A percentile compares a stretch with the other conserved stretches of the same genome.
phyloP scores from a whole-genome alignment of 129 eudicot genomes.

The carrot (Daucus carota) region DNA sequence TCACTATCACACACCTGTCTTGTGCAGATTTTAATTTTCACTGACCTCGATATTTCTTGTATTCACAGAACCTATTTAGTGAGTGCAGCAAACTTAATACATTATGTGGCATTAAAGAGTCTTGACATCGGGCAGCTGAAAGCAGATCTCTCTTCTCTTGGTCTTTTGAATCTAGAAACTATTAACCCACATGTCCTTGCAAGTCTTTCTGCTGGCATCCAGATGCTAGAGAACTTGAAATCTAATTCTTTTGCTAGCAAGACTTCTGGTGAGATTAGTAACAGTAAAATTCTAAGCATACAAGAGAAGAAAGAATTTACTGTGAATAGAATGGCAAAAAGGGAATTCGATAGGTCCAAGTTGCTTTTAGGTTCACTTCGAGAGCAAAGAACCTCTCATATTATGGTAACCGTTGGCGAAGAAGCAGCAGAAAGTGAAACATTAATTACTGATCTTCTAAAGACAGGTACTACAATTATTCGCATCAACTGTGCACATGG shows the following conservation, averaged over 20 bases:
- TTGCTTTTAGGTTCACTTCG: conserved; percentile 48
- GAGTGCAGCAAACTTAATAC: conserved; percentile 57
- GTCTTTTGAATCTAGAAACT: conserved; percentile 62
- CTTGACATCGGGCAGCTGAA: conserved; percentile 56
- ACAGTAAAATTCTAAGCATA: conserved; percentile 15
- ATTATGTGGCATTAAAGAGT: conserved; percentile 64
- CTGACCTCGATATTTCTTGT: conserved; percentile 1
- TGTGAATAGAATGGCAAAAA: conserved; percentile 33
- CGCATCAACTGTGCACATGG: conserved; percentile 90
- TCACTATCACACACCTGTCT: background rate
- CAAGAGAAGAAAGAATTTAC: conserved; percentile 19
- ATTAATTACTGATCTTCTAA: conserved; percentile 39
- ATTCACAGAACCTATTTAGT: conserved; percentile 47
- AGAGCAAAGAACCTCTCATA: conserved; percentile 47
- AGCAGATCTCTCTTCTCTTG: conserved; percentile 48
- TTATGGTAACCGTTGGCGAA: conserved; percentile 72
- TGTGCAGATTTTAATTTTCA: background rate
- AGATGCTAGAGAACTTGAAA: conserved; percentile 40
- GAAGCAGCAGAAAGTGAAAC: conserved; percentile 52
- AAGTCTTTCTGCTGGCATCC: conserved; percentile 66
- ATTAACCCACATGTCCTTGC: conserved; percentile 54
- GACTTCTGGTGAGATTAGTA: conserved; percentile 13
- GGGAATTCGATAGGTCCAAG: conserved; percentile 35
- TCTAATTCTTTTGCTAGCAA: conserved; percentile 25
- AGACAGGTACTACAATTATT: conserved; percentile 46